Evolutionary conservation across 345 rosid genomes (phyloP).

Genomic region (Triadica sebifera): DNA sequence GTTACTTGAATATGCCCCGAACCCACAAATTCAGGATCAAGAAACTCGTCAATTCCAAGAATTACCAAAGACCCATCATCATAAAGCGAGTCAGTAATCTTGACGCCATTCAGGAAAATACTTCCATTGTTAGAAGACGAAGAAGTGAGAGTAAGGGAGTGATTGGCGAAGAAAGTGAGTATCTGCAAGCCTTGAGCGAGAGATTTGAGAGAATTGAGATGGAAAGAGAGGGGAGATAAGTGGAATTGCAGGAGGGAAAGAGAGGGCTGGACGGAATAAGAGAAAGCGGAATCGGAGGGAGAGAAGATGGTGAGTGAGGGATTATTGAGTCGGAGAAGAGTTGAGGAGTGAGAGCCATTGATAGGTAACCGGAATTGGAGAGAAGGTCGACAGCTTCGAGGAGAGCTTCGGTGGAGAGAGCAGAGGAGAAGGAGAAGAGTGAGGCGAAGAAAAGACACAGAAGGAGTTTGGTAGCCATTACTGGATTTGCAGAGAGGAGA

Average conservation of each 20-base stretch:
- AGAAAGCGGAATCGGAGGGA: constrained; percentile 45
- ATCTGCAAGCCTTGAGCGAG: constrained; percentile 35
- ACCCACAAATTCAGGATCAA: constrained; percentile 26
- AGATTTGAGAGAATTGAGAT: constrained; percentile 29
- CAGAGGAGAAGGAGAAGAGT: constrained; percentile 8
- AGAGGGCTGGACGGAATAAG: constrained; percentile 44
- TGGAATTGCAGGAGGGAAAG: constrained; percentile 43
- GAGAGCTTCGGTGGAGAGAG: constrained; percentile 23
- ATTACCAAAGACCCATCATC: constrained; percentile 40
- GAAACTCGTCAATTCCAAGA: constrained; percentile 34
- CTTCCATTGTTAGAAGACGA: constrained; percentile 1
- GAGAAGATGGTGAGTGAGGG: constrained; percentile 49
- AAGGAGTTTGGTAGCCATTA: constrained; percentile 27
- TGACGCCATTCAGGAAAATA: constrained; percentile 31
- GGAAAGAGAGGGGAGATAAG: constrained; percentile 39
- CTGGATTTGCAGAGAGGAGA: not conserved
- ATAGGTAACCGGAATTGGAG: constrained; percentile 29
- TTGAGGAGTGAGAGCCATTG: constrained; percentile 15
- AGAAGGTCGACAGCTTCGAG: constrained; percentile 29
- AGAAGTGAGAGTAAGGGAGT: constrained; percentile 38
- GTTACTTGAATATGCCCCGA: not conserved
- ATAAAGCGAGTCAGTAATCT: constrained; percentile 28
- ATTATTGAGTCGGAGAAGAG: not conserved
- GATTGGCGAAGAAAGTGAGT: constrained; percentile 37
- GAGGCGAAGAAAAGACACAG: not conserved